Percentiles rank a stretch among this genome's conserved stretches.
Evolutionary conservation across 2,329 filamentous ascomycete species (phyloP).

Genomic region (Fusarium austroafricanum): DNA sequence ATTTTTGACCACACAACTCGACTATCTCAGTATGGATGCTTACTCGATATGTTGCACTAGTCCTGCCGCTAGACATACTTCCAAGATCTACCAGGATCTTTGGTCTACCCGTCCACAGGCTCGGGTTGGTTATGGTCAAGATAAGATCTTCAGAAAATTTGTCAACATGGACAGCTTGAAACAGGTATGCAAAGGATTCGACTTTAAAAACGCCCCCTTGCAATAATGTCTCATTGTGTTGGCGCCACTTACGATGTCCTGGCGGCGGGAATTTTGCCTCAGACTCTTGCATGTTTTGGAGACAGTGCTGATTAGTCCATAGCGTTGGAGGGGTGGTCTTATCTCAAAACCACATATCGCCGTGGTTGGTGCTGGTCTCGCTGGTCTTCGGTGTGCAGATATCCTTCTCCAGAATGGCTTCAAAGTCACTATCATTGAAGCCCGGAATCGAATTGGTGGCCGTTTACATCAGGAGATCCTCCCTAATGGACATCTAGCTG

Average conservation of each 20-base stretch:
- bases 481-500: conserved; percentile 62
- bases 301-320: conserved; percentile 35
- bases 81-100: conserved; percentile 64
- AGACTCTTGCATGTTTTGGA: conserved; percentile 32
- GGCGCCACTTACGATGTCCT: not conserved
- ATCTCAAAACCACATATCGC: conserved; percentile 65
- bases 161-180: conserved; percentile 49
- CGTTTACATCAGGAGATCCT: conserved; percentile 67
- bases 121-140: conserved; percentile 49
- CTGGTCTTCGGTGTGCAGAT: conserved; percentile 78
- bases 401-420: conserved; percentile 73
- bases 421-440: conserved; percentile 76
- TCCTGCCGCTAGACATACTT: conserved; percentile 56
- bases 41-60: conserved; percentile 63
- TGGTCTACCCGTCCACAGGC: conserved; percentile 55
- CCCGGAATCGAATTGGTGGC: conserved; percentile 73
- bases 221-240: conserved; percentile 1
- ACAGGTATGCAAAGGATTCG: conserved; percentile 49
- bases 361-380: conserved; percentile 76
- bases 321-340: conserved; percentile 37
- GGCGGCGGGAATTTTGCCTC: not conserved
- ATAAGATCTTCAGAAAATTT: conserved; percentile 47
- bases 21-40: conserved; percentile 59
- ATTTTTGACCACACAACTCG: conserved; percentile 6
- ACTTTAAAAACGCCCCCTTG: not conserved